These are phyloP conservation scores for Rhodotorula sp. DNA, from an alignment of 1,284 basidiomycete genomes.

Conservation along the genomic window DNA sequence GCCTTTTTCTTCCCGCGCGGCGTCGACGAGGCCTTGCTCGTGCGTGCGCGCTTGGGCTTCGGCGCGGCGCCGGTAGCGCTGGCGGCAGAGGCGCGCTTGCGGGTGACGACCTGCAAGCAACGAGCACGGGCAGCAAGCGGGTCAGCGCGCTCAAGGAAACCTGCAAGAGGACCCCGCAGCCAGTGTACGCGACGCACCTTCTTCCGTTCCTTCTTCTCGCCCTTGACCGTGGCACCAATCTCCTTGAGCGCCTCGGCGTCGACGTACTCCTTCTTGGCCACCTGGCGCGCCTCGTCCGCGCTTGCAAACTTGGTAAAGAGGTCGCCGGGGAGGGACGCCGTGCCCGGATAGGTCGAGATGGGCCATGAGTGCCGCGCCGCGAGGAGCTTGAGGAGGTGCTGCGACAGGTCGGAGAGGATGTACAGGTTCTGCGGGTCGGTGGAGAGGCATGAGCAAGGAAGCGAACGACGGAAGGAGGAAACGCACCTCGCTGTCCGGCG, in stretches of 20 bases:
- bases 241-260: constrained; percentile 62
- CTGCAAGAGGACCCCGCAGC: too few species aligned
- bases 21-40: background rate
- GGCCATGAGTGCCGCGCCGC: constrained; percentile 72
- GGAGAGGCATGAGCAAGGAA: background rate
- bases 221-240: constrained; percentile 52
- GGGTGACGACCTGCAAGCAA: background rate
- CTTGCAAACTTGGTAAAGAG: constrained; percentile 61
- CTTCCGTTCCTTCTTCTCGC: constrained; percentile 29
- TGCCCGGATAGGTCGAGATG: constrained; percentile 72
- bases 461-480: background rate
- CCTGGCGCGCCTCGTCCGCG: constrained; percentile 36
- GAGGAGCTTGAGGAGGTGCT: constrained; percentile 75
- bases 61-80: background rate
- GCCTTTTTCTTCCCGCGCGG: constrained; percentile 9
- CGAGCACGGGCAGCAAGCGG: too few species aligned
- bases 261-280: constrained; percentile 56
- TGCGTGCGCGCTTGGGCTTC: constrained; percentile 15
- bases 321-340: constrained; percentile 76
- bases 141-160: background rate
- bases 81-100: background rate
- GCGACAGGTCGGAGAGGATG: constrained; percentile 81
- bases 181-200: constrained; percentile 16
- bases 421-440: constrained; percentile 71
- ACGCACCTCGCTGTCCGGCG: constrained; percentile 59